These are phyloP conservation scores for Pichia rugopelliculosa DNA, from an alignment of 805 yeast species.

Conservation along the genomic window DNA sequence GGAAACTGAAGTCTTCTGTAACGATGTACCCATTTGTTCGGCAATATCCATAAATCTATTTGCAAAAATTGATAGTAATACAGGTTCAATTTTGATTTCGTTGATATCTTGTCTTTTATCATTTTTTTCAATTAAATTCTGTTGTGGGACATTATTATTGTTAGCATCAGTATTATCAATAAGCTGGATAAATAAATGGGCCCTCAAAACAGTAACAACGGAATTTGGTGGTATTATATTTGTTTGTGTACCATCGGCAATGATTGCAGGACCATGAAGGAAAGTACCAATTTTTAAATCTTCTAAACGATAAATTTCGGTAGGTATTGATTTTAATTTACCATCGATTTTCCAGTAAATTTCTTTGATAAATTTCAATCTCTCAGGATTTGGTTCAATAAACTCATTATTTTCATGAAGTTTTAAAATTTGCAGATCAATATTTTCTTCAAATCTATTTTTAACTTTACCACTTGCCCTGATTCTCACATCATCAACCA, in stretches of 20 bases:
- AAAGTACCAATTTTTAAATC: slow-evolving; percentile 45
- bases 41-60: slow-evolving; percentile 88
- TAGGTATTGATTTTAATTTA: slow-evolving; percentile 28
- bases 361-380: slow-evolving; percentile 32
- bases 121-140: not conserved
- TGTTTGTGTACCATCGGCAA: slow-evolving; percentile 78
- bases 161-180: not conserved
- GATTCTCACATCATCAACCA: slow-evolving; percentile 69
- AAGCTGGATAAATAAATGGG: slow-evolving; percentile 41
- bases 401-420: slow-evolving; percentile 20
- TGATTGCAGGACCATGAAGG: slow-evolving; percentile 64
- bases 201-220: slow-evolving; percentile 45
- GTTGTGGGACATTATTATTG: not conserved
- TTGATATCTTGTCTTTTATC: not conserved
- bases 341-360: slow-evolving; percentile 54
- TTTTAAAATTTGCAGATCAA: slow-evolving; percentile 47
- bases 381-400: slow-evolving; percentile 20
- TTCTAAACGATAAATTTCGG: slow-evolving; percentile 52
- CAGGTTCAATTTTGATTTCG: slow-evolving; percentile 48
- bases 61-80: slow-evolving; percentile 67
- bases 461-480: slow-evolving; percentile 63
- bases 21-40: slow-evolving; percentile 78
- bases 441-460: slow-evolving; percentile 31
- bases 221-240: slow-evolving; percentile 61
- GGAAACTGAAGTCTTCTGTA: slow-evolving; percentile 73